Evolutionary conservation across 495 filamentous ascomycete species (phyloP).

Genomic region (Copromyces sp.): DNA sequence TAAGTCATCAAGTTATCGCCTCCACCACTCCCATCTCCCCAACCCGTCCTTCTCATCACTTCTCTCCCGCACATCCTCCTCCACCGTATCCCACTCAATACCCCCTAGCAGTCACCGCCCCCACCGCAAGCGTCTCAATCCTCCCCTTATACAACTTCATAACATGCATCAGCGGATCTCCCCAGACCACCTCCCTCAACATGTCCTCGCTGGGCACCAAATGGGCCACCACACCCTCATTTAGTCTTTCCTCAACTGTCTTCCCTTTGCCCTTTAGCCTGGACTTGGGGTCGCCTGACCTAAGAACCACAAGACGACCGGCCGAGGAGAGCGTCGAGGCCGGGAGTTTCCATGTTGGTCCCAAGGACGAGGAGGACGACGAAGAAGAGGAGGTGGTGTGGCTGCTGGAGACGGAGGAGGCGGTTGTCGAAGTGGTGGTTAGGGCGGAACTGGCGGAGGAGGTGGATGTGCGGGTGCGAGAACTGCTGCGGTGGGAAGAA

Average conservation of each 20-base stretch:
- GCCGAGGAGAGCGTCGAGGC: conserved; percentile 52
- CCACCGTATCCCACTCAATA: conserved; percentile 5
- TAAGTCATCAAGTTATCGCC: not conserved
- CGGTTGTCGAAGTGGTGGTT: not conserved
- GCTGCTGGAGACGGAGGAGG: not conserved
- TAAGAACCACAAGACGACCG: conserved; percentile 55
- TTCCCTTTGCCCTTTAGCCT: conserved; percentile 24
- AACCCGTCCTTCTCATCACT: not conserved
- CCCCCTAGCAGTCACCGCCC: conserved; percentile 48
- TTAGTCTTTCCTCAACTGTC: conserved; percentile 30
- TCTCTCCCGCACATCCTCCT: not conserved
- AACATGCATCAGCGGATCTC: conserved; percentile 67
- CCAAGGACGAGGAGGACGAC: not conserved
- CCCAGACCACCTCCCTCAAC: conserved; percentile 59
- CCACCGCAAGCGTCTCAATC: conserved; percentile 56
- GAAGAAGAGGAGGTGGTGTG: not conserved
- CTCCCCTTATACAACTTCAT: conserved; percentile 65
- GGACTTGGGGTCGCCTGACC: conserved; percentile 28
- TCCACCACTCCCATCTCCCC: not conserved
- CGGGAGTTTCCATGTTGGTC: conserved; percentile 53
- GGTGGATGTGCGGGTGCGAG: not conserved
- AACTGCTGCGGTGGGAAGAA: not conserved
- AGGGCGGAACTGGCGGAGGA: not conserved
- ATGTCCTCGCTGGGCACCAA: conserved; percentile 48
- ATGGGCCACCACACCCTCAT: conserved; percentile 50